Conservation (phyloP, 192 early-diverging fungal genomes). For the Backusella parvicylindrica region DNA sequence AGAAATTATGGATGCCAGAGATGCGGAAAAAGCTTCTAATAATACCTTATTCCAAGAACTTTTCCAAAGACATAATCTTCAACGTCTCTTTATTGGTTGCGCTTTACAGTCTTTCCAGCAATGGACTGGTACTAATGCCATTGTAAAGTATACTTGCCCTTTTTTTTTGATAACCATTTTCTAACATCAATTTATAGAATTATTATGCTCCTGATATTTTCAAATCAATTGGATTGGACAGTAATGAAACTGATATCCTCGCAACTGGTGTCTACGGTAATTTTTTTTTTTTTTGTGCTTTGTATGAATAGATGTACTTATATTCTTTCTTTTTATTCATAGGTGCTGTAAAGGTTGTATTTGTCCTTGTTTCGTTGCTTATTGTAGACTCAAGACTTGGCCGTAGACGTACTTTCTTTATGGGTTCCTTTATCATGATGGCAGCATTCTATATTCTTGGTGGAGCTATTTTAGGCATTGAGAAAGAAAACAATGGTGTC, state of each 20-base stretch:
- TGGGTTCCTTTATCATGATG: constrained; percentile 29
- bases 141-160: background rate
- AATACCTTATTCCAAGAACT: constrained; percentile 58
- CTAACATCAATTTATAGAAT: constrained; percentile 31
- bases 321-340: background rate
- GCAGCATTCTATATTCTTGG: constrained; percentile 27
- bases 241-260: constrained; percentile 45
- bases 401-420: constrained; percentile 29
- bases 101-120: constrained; percentile 67
- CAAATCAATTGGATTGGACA: constrained; percentile 44
- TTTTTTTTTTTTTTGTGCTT: no score
- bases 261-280: constrained; percentile 45
- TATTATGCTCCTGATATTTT: constrained; percentile 64
- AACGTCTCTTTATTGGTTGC: constrained; percentile 58
- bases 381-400: constrained; percentile 35
- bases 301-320: background rate
- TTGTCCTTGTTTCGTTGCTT: constrained; percentile 39
- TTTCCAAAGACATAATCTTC: constrained; percentile 45
- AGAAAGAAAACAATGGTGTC: constrained; percentile 13
- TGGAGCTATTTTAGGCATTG: constrained; percentile 13
- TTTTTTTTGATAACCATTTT: background rate
- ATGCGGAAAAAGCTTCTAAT: constrained; percentile 45
- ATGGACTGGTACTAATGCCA: constrained; percentile 1
- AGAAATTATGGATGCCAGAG: constrained; percentile 50
- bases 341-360: constrained; percentile 47